phyloP scores from a whole-genome alignment of 768 basidiomycete genomes.

The Suillus alpinus region DNA sequence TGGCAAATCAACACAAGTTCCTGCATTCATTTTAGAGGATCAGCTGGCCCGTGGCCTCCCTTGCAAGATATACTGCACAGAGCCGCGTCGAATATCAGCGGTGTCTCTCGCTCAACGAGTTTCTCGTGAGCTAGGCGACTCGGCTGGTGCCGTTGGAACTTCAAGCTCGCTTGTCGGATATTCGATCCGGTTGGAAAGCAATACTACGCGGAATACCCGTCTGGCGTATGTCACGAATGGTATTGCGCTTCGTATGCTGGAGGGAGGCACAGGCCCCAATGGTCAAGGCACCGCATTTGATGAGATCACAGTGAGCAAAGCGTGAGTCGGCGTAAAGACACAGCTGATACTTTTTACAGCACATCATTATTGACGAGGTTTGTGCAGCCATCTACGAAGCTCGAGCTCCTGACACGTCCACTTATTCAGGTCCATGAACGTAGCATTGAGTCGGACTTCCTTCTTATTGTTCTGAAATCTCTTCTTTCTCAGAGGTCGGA shows the following conservation, averaged over 20 bases:
- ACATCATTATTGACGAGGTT: constrained; percentile 95
- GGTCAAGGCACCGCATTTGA: constrained; percentile 83
- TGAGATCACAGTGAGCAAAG: constrained; percentile 78
- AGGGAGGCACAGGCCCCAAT: constrained; percentile 68
- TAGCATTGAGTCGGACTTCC: constrained; percentile 95
- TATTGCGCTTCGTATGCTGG: constrained; percentile 96
- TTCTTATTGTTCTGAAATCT: constrained; percentile 89
- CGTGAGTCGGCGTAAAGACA: not conserved
- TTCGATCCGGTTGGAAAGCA: constrained; percentile 89
- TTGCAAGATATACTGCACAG: constrained; percentile 93
- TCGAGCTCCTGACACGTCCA: not conserved
- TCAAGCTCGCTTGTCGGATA: constrained; percentile 84
- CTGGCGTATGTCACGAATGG: constrained; percentile 90
- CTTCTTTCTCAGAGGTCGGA: constrained; percentile 73
- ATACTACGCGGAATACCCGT: constrained; percentile 74
- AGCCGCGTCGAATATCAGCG: constrained; percentile 93
- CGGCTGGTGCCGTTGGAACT: constrained; percentile 74
- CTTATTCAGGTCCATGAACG: constrained; percentile 81
- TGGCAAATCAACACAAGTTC: constrained; percentile 96
- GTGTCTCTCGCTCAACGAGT: constrained; percentile 94
- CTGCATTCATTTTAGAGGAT: constrained; percentile 90
- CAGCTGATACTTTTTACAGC: constrained; percentile 42
- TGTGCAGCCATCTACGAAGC: constrained; percentile 9
- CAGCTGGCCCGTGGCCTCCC: constrained; percentile 73
- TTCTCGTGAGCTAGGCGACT: constrained; percentile 88